These are phyloP conservation scores for Sporisorium graminicola DNA, from an alignment of 1,284 basidiomycete genomes.

Conservation along the genomic window DNA sequence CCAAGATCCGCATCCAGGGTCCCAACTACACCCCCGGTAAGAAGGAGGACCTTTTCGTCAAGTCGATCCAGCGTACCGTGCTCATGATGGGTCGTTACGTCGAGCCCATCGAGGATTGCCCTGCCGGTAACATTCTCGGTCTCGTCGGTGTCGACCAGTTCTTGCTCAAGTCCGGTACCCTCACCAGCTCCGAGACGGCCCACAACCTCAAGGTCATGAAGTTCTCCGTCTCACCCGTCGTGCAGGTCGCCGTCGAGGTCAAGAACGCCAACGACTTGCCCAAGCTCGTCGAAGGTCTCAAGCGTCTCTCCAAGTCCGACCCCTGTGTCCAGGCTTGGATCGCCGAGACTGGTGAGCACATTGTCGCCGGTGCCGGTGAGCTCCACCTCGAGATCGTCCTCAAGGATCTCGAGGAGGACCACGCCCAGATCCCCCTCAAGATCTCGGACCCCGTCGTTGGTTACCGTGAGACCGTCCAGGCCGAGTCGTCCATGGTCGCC, in stretches of 20 bases:
- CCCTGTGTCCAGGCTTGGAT: constrained; percentile 99
- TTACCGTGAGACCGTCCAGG: constrained; percentile 97
- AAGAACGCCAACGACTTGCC: constrained; percentile 99
- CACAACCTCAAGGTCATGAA: constrained; percentile 99
- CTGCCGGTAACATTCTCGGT: constrained; percentile 98
- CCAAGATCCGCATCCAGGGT: constrained; percentile 99
- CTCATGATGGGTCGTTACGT: constrained; percentile 99
- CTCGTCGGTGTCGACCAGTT: constrained; percentile 99
- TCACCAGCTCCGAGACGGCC: constrained; percentile 96
- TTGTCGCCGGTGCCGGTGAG: constrained; percentile 99
- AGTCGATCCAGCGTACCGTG: constrained; percentile 98
- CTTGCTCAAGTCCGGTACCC: constrained; percentile 96
- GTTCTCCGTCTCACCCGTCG: constrained; percentile 91
- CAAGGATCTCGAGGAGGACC: constrained; percentile 99
- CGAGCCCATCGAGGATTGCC: constrained; percentile 99
- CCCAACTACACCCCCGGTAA: constrained; percentile 99
- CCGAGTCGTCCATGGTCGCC: constrained; percentile 94
- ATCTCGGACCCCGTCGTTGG: constrained; percentile 98
- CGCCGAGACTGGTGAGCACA: constrained; percentile 93
- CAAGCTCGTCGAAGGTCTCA: constrained; percentile 99
- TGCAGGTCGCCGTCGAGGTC: constrained; percentile 98
- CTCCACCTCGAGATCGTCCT: constrained; percentile 99
- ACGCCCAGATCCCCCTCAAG: constrained; percentile 99
- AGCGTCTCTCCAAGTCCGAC: constrained; percentile 99
- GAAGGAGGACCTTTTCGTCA: constrained; percentile 98